These are phyloP conservation scores for Protomyces inouyei DNA, from an alignment of 1,139 yeast genomes.

Conservation along the genomic window DNA sequence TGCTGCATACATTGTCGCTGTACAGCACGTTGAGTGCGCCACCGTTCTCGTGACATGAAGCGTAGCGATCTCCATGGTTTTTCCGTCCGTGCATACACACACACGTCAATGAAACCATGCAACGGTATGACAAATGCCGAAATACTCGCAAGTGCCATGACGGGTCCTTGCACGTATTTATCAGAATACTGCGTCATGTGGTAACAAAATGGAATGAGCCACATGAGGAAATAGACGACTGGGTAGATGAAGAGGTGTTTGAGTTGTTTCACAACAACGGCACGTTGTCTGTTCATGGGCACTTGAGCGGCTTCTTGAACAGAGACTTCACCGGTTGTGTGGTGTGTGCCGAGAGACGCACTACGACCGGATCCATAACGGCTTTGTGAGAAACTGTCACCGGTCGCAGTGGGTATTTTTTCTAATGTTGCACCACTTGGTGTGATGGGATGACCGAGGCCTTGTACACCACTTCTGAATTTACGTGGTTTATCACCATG, in stretches of 20 bases:
- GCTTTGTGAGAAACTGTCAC: background rate
- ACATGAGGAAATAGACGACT: slow-evolving; percentile 20
- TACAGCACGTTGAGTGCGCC: background rate
- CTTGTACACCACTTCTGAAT: background rate
- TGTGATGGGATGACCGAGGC: background rate
- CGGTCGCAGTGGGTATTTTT: background rate
- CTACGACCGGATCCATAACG: background rate
- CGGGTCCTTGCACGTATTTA: slow-evolving; percentile 1
- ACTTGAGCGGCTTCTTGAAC: background rate
- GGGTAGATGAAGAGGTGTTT: slow-evolving; percentile 25
- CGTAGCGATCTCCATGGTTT: slow-evolving; percentile 22
- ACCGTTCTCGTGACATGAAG: background rate
- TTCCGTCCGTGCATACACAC: slow-evolving; percentile 19
- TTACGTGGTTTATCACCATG: background rate
- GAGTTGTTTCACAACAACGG: slow-evolving; percentile 12
- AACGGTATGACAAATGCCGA: slow-evolving; percentile 19
- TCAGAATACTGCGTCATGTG: slow-evolving; percentile 24
- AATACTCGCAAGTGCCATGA: slow-evolving; percentile 7
- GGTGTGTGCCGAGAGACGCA: background rate
- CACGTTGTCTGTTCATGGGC: slow-evolving; percentile 5
- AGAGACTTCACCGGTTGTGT: background rate
- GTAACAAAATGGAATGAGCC: slow-evolving; percentile 21
- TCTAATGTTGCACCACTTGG: background rate
- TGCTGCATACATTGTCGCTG: background rate
- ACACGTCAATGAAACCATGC: slow-evolving; percentile 25